phyloP scores from a whole-genome alignment of 495 filamentous ascomycete genomes.

The Sphaerosporella brunnea region DNA sequence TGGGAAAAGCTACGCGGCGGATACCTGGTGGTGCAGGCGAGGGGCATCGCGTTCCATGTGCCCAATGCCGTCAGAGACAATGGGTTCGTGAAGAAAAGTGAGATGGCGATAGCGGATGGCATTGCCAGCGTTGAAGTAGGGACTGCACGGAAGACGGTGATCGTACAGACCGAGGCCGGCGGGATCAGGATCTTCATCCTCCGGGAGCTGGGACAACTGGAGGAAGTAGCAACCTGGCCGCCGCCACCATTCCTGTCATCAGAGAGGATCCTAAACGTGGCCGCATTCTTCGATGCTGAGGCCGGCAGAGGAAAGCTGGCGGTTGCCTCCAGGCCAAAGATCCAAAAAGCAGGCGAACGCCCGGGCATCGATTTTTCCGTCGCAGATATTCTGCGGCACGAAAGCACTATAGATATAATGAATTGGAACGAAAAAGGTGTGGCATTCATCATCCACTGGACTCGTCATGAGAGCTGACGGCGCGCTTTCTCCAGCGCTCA shows the following conservation, averaged over 20 bases:
- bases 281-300: not conserved
- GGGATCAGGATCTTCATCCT: not conserved
- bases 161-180: not conserved
- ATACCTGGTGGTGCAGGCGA: constrained; percentile 12
- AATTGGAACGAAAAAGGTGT: constrained; percentile 3
- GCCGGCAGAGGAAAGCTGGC: not conserved
- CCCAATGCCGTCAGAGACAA: not conserved
- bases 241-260: not conserved
- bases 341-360: not conserved
- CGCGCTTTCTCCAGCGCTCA: not conserved
- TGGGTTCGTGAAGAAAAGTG: constrained; percentile 11
- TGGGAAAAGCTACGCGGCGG: constrained; percentile 10
- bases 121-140: constrained; percentile 1
- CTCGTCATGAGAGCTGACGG: not conserved
- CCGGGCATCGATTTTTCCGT: constrained; percentile 1
- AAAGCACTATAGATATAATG: not conserved
- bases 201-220: not conserved
- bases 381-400: not conserved
- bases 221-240: not conserved
- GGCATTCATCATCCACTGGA: not conserved
- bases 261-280: not conserved
- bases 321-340: not conserved
- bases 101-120: constrained; percentile 5
- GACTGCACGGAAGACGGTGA: not conserved
- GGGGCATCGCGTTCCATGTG: constrained; percentile 14